Base-by-base conservation (phyloP, 2,329 filamentous ascomycete species). In the Coniochaeta prunicola region DNA sequence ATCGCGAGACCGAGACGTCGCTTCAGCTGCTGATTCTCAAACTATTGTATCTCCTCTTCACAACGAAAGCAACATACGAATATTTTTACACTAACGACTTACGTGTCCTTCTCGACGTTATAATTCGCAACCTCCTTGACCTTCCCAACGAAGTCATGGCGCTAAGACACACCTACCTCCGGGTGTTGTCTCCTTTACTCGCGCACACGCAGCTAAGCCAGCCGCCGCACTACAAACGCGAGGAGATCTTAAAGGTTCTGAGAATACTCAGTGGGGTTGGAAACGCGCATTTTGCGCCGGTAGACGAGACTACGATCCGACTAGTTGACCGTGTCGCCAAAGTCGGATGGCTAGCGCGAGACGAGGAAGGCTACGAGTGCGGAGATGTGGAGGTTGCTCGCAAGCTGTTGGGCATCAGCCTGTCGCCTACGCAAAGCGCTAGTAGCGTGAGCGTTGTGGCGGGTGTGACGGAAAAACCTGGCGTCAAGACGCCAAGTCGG, bases 81-180 rank as follows among this genome's bases (percentile, higher is more conserved):
- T 99, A 97, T 74, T 99, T 99, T 70, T 99, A 97, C 73, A 97
- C 92, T 30, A 99, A 99, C 70, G 94, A 99, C 69, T 80, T 99
- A 31, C 90, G 91, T 60, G 94, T 99, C 4, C 83, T 99, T 17
- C 81, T 97, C 53, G 94, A 99, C 69, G 94, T 99, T 63, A 92
- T 99, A 60, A 91, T 99, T 61, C 90, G 94, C 48, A 99, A 99
- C 68, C 80, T 99, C n/a, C 86, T 97, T 67, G 94, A 99, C 70
- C 80, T 99, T 9, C 94, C 96, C 0, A 88, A 93, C 67, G 93
- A 96, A 70, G 86, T 84, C 61, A 78, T 80, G 62, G 80, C 85
- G 19, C 77, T 99, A 59, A 85, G 93, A 38, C 94, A 99, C 71
- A 99, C 94, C 4, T 99, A 99, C 70, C 81, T 99, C 6, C 87